Conservation (phyloP, 257 asterid genomes). For the Leptodermis oblonga region DNA sequence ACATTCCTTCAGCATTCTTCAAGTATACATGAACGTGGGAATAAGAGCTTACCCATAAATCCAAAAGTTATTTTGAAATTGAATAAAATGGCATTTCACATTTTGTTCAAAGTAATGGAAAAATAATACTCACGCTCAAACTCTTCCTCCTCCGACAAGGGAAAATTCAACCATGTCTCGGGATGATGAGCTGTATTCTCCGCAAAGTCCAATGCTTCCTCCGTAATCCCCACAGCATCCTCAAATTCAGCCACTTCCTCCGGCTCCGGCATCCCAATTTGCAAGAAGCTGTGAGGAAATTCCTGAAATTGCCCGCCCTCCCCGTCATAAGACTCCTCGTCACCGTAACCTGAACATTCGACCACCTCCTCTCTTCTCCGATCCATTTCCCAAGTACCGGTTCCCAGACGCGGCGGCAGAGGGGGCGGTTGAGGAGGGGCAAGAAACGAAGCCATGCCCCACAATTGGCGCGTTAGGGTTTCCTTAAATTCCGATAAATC, state of each 20-base stretch:
- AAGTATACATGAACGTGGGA: neutral
- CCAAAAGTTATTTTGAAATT: neutral
- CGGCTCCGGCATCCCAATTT: slow-evolving; percentile 13
- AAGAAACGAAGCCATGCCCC: slow-evolving; percentile 97
- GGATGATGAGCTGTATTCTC: slow-evolving; percentile 96
- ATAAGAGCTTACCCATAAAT: neutral
- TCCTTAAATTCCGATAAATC: slow-evolving; percentile 85
- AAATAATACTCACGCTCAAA: slow-evolving; percentile 47
- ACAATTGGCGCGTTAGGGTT: slow-evolving; percentile 68
- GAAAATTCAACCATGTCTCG: slow-evolving; percentile 98
- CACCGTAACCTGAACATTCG: slow-evolving; percentile 1
- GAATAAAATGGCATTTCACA: slow-evolving; percentile 1
- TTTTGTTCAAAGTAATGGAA: neutral
- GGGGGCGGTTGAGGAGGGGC: slow-evolving; percentile 83
- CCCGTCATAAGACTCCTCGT: slow-evolving; percentile 26
- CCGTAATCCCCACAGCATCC: slow-evolving; percentile 79
- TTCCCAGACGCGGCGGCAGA: slow-evolving; percentile 30
- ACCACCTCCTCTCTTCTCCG: slow-evolving; percentile 19
- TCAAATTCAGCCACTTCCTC: slow-evolving; percentile 35
- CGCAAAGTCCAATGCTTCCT: slow-evolving; percentile 80
- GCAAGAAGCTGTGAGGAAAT: slow-evolving; percentile 2
- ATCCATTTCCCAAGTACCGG: slow-evolving; percentile 19
- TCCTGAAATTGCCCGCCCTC: slow-evolving; percentile 12
- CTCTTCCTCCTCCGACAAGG: slow-evolving; percentile 79
- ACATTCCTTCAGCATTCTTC: neutral